phyloP scores from a whole-genome alignment of 1,284 basidiomycete species.

The Sporisorium graminicola region DNA sequence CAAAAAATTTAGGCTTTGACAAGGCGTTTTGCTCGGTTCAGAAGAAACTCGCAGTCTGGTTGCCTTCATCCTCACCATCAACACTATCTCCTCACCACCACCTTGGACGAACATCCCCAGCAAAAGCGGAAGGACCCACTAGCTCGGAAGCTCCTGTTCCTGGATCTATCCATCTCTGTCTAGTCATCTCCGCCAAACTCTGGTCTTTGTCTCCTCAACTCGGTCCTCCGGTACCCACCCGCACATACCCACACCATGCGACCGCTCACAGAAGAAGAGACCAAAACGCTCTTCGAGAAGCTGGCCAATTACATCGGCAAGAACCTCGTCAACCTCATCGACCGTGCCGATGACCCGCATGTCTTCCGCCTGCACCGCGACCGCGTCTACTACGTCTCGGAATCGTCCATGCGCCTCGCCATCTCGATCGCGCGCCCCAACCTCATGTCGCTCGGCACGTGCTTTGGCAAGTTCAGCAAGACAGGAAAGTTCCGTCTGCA shows the following conservation, averaged over 20 bases:
- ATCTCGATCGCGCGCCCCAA: conserved; percentile 93
- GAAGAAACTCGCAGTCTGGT: neutral
- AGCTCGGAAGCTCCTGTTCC: no score
- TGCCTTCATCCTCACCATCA: conserved; percentile 69
- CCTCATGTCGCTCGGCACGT: conserved; percentile 92
- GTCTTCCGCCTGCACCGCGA: conserved; percentile 71
- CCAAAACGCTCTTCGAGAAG: conserved; percentile 82
- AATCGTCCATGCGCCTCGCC: conserved; percentile 82
- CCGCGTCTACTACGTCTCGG: conserved; percentile 67
- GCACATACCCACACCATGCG: conserved; percentile 53
- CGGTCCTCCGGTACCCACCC: neutral
- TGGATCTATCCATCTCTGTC: neutral
- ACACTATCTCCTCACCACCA: neutral
- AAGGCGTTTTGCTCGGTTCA: conserved; percentile 1
- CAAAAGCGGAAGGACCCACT: neutral
- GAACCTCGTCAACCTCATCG: conserved; percentile 79
- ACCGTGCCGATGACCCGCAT: conserved; percentile 64
- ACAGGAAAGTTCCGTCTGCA: conserved; percentile 98
- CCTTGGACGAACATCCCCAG: neutral
- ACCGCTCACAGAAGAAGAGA: conserved; percentile 70
- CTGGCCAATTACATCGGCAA: conserved; percentile 92
- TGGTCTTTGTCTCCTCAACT: neutral
- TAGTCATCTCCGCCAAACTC: neutral
- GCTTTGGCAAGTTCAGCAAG: conserved; percentile 98
- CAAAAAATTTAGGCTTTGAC: conserved; percentile 1